These are phyloP conservation scores for Rhizomucor miehei DNA, from an alignment of 371 early-diverging fungal genomes.

Conservation along the genomic window DNA sequence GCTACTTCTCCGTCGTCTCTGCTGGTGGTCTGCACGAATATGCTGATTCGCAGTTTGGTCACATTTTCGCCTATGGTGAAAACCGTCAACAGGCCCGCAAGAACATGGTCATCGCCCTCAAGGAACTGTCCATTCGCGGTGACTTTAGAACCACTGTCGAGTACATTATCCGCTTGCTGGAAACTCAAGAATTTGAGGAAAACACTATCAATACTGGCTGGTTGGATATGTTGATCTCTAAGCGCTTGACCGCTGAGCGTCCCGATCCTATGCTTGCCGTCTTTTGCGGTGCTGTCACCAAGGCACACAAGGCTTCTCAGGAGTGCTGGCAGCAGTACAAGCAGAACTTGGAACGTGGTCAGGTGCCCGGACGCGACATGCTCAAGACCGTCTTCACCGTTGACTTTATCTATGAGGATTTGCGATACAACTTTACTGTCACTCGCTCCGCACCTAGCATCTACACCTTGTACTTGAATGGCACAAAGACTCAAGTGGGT, in stretches of 20 bases:
- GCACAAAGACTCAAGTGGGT: constrained; percentile 77
- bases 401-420: constrained; percentile 89
- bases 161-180: constrained; percentile 92
- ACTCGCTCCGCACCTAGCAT: constrained; percentile 79
- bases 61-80: constrained; percentile 97
- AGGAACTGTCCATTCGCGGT: constrained; percentile 97
- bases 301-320: constrained; percentile 71
- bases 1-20: constrained; percentile 96
- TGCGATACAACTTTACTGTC: constrained; percentile 85
- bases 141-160: constrained; percentile 98
- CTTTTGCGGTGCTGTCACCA: constrained; percentile 89
- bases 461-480: constrained; percentile 80
- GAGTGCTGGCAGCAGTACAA: constrained; percentile 73
- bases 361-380: constrained; percentile 77
- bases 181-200: constrained; percentile 84
- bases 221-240: constrained; percentile 92
- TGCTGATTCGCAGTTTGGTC: constrained; percentile 99
- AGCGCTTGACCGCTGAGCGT: constrained; percentile 86
- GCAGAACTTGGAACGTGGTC: constrained; percentile 84
- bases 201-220: constrained; percentile 95
- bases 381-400: constrained; percentile 75
- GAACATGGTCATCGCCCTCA: constrained; percentile 96
- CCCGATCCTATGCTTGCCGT: constrained; percentile 89
- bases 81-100: constrained; percentile 92
- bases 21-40: constrained; percentile 97